Percentiles rank a stretch among this genome's conserved stretches.
These are phyloP conservation scores for Aspergillus wentii DNA, from an alignment of 495 filamentous ascomycete genomes.

Conservation along the genomic window DNA sequence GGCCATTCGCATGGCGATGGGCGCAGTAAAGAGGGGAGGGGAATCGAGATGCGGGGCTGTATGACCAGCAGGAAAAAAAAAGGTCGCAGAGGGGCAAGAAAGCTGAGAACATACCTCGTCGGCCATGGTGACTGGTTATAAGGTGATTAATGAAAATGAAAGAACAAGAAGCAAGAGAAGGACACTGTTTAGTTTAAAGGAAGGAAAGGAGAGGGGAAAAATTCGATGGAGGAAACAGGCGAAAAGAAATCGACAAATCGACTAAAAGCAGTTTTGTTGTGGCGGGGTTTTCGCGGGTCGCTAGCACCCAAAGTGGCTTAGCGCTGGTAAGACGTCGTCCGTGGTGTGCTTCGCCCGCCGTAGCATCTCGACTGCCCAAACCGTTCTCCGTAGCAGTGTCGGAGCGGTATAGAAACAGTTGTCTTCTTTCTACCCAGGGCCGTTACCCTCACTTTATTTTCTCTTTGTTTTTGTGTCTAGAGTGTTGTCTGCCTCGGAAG, in stretches of 20 bases:
- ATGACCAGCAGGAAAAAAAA: conserved; percentile 1
- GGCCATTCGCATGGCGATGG: conserved; percentile 4
- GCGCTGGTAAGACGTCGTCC: conserved; percentile 8
- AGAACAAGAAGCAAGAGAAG: conserved; percentile 13
- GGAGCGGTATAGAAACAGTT: conserved; percentile 6
- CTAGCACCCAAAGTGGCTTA: conserved; percentile 29
- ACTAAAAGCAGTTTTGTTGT: conserved; percentile 28
- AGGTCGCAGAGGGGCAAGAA: conserved; percentile 1
- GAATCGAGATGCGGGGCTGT: conserved; percentile 32
- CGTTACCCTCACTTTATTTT: neutral
- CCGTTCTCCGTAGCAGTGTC: conserved; percentile 4
- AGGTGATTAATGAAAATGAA: conserved; percentile 3
- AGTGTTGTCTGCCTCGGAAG: no score
- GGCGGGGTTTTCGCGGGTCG: conserved; percentile 29
- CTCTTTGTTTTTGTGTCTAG: no score
- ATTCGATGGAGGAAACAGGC: conserved; percentile 14
- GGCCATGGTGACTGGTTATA: conserved; percentile 35
- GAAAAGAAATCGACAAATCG: conserved; percentile 25
- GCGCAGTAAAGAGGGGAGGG: conserved; percentile 17
- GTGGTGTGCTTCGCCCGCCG: conserved; percentile 4
- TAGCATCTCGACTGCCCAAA: conserved; percentile 8
- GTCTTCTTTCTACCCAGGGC: conserved; percentile 2
- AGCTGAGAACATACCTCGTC: conserved; percentile 32
- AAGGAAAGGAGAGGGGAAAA: conserved; percentile 14
- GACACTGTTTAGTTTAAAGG: conserved; percentile 5